Evolutionary conservation across 345 rosid species (phyloP), one percentile per base, ranked within the genome.

Genomic region (Erodium maritimum): DNA sequence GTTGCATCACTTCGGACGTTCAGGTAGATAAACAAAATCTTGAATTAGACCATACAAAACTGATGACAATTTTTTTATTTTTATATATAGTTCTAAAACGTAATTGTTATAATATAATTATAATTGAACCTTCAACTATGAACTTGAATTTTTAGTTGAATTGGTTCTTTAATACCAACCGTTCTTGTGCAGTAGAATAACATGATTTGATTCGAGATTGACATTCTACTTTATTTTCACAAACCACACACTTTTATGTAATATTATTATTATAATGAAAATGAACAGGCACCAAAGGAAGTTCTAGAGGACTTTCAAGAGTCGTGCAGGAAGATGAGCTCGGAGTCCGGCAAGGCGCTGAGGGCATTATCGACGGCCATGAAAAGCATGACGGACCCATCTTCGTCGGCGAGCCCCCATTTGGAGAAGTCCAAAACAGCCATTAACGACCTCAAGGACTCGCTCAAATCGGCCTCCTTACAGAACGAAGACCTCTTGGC

Each of bases 341-440:
- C 20, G 34, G 95, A 79, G 78, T 65, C 76, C 24, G 65, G 91
- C 6, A 80, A 67, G 65, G 82, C 91, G 46, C 50, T 91, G 61
- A 77, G 73, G 70, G 77, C 75, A 51, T 59, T 88, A 33, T 73
- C 95, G 37, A 67, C 73, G 20, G 70, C 88, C 29, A 74, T 86
- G 29, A 82, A 74, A 61, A 72, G 64, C 48, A 88, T 86, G 90
- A 62, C 22, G 1, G 69, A 66, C 34, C 79, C 85, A 23, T 37
- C 46, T 37, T 70, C 58, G 23, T 45, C 64, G 2, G 75, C 80
- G 6, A 58, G 63, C 52, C 19, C 66, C 58, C 80, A 82, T 63
- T 55, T 88, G 22, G 72, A 78, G 20, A 79, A 72, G 48, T 73
- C 95, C 19, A 81, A 81, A 75, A 63, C 62, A 0, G 85, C 90